Percentiles rank a stretch among this genome's conserved stretches.
These are phyloP conservation scores for Colletotrichum brevisporum DNA, from an alignment of 2,329 filamentous ascomycete species.

Conservation along the genomic window DNA sequence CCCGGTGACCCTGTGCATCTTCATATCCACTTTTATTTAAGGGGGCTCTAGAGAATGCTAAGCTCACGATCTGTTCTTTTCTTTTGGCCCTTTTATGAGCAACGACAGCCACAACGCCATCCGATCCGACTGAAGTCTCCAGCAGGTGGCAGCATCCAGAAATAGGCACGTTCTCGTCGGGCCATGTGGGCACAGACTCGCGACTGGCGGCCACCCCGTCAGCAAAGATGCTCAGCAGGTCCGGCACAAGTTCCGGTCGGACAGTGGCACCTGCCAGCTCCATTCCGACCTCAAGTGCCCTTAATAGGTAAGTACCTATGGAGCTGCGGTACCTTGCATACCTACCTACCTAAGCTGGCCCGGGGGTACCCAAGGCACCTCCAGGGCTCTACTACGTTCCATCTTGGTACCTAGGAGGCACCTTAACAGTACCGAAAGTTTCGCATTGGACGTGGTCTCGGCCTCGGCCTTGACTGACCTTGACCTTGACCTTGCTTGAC, in stretches of 20 bases:
- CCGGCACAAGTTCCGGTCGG: constrained; percentile 3
- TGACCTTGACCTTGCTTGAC: too few relatives aligned
- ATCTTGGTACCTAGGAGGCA: too few relatives aligned
- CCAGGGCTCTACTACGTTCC: too few relatives aligned
- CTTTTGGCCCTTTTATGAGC: background rate
- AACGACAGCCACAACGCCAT: constrained; percentile 5
- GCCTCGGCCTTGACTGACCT: too few relatives aligned
- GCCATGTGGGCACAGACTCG: constrained; percentile 22
- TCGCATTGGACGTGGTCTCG: too few relatives aligned
- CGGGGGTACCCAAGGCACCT: too few relatives aligned
- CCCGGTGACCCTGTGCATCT: background rate
- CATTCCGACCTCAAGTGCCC: background rate
- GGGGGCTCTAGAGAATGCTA: too few relatives aligned
- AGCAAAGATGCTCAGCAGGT: constrained; percentile 8
- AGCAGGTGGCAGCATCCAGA: constrained; percentile 20
- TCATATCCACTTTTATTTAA: background rate
- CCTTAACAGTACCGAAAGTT: too few relatives aligned
- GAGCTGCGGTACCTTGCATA: too few relatives aligned
- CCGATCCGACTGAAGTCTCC: constrained; percentile 12
- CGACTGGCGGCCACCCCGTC: background rate
- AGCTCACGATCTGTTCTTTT: too few relatives aligned
- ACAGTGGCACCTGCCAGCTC: constrained; percentile 18
- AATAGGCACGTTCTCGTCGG: constrained; percentile 19
- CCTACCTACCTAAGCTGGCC: too few relatives aligned
- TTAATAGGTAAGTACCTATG: too few relatives aligned